Evolutionary conservation across 2,329 filamentous ascomycete species (phyloP), one percentile per base, ranked within the genome.

Genomic region (Sporothrix pseudoabietina): DNA sequence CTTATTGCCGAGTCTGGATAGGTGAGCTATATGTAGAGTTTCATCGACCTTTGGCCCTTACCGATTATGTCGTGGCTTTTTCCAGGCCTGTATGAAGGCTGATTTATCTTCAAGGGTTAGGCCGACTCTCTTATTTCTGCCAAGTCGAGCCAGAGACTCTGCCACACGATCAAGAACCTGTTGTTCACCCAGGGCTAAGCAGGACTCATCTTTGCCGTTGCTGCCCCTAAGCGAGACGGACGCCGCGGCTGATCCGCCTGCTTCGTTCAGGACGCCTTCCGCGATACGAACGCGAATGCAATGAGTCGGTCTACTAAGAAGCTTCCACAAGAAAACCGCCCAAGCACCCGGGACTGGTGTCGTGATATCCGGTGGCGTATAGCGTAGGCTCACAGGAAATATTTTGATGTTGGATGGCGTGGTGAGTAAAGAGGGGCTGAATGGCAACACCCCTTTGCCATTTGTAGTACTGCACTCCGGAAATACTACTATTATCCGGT

Each of bases 401-500:
- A 99, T 93, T 79, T 91, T 92, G 9, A 90, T 90, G 71, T 87
- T 85, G 6, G 88, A 80, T 0, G 91, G 89, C 0, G 89, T 88
- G 19, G 89, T 87, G 2, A 96, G 84, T 1, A 99, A 85, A 69
- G 90, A 91, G 0, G 92, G 93, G 75, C 92, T 93, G 72, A 97
- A 89, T 1, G 94, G 92, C 14, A 99, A 83, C 75, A 98, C 94
- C 4, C 92, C 96, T 77, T 93, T 91, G 75, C 95, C 95, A 79
- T 99, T 99, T 61, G 94, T 97, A 0, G 96, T 97, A 4, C 92
- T 96, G 82, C 92, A 95, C 83, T 99, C 96, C 14, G 96, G 95
- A 80, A 98, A 98, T 1, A 97, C 89, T 75, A 91, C 94, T 75
- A 98, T 88, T 74, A 93, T 88, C 63, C 94, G 90, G 73, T 88